Conservation (phyloP, 2,329 filamentous ascomycete genomes). For the Colletotrichum salicis region DNA sequence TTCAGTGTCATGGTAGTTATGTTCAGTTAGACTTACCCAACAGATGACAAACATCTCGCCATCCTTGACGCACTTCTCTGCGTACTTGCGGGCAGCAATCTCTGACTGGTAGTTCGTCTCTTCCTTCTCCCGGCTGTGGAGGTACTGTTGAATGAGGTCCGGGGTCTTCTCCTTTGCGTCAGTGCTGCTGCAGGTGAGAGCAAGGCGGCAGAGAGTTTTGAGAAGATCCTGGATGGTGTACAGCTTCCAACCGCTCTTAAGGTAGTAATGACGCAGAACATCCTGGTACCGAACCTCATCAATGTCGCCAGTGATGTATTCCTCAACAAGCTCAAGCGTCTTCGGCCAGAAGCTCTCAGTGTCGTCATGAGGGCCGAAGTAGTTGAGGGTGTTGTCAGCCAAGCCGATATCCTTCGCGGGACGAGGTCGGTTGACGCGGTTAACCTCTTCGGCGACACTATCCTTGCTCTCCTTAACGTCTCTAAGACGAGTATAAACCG, state of each 20-base stretch:
- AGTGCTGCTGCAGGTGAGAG: constrained; percentile 82
- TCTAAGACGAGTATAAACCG: constrained; percentile 85
- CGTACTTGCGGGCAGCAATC: constrained; percentile 89
- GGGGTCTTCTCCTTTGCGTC: constrained; percentile 94
- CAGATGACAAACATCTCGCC: constrained; percentile 90
- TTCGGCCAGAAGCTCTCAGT: constrained; percentile 83
- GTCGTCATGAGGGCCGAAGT: constrained; percentile 73
- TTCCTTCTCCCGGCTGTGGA: constrained; percentile 81
- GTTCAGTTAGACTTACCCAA: constrained; percentile 74
- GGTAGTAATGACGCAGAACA: constrained; percentile 88
- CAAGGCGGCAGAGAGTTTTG: constrained; percentile 81
- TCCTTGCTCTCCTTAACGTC: constrained; percentile 84
- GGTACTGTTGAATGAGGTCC: constrained; percentile 89
- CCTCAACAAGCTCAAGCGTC: constrained; percentile 85
- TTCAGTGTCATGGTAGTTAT: background rate
- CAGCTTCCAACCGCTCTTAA: constrained; percentile 89
- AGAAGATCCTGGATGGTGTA: constrained; percentile 94
- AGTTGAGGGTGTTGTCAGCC: constrained; percentile 80
- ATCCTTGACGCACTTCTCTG: constrained; percentile 92
- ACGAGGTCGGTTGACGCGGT: constrained; percentile 78
- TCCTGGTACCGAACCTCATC: constrained; percentile 90
- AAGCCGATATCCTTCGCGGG: constrained; percentile 87
- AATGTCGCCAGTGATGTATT: constrained; percentile 83
- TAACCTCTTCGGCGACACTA: constrained; percentile 78
- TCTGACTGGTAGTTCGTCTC: constrained; percentile 91